These are phyloP conservation scores for Aureobasidium musti DNA, from an alignment of 2,329 filamentous ascomycete species.

Conservation along the genomic window DNA sequence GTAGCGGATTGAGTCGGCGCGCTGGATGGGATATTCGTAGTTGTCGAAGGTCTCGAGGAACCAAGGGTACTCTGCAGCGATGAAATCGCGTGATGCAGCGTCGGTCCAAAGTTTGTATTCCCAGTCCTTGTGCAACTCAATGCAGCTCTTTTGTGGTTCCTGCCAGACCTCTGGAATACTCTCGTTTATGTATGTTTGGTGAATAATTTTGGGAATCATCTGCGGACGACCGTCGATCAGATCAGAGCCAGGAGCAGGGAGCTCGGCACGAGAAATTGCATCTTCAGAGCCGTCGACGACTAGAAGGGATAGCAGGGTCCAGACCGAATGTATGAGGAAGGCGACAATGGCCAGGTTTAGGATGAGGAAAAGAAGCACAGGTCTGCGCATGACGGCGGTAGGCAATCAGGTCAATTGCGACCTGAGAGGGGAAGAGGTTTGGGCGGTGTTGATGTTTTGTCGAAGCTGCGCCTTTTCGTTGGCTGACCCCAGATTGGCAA, in stretches of 20 bases:
- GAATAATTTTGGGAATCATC: constrained; percentile 74
- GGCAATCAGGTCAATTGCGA: background rate
- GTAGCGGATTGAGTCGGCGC: constrained; percentile 75
- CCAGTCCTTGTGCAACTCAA: constrained; percentile 68
- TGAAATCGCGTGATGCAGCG: constrained; percentile 67
- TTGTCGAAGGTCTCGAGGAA: constrained; percentile 67
- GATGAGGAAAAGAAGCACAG: constrained; percentile 63
- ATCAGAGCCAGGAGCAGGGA: constrained; percentile 65
- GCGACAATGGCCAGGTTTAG: constrained; percentile 64
- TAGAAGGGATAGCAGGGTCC: constrained; percentile 69
- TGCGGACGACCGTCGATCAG: constrained; percentile 59
- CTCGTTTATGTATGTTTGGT: constrained; percentile 74
- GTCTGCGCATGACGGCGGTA: constrained; percentile 57
- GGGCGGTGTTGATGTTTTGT: constrained; percentile 4
- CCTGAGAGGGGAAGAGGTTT: background rate
- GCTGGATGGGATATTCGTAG: constrained; percentile 69
- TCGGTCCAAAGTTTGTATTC: constrained; percentile 85
- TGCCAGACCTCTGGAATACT: constrained; percentile 68
- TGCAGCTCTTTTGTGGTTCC: constrained; percentile 65
- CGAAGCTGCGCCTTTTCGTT: constrained; percentile 18
- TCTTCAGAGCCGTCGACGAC: constrained; percentile 67
- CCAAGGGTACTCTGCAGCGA: constrained; percentile 72
- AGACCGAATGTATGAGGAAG: constrained; percentile 67
- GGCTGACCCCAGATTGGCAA: constrained; percentile 23
- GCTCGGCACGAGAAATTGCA: constrained; percentile 65